Evolutionary conservation across 495 filamentous ascomycete species (phyloP), one percentile per base, ranked within the genome.

Genomic region (Cercophora samala): DNA sequence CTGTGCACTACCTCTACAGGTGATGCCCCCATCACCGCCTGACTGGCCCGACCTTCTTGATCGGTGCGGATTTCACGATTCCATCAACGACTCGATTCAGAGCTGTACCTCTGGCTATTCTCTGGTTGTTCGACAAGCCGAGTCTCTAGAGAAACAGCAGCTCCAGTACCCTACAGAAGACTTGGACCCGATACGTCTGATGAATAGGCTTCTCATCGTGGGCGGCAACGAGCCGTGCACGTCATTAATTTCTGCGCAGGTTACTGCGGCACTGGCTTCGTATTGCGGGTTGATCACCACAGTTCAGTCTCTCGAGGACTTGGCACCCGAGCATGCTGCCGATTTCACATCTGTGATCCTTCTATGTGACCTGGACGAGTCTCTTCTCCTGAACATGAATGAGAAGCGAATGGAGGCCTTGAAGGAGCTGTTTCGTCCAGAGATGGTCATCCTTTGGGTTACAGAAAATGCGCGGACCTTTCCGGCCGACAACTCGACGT

Each of bases 391-490:
- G 21, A 75, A 37, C 22, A 77, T 82, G 76, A 81, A 78, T 0
- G 62, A 69, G 15, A 23, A 67, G 9, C 64, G 65, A 0, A 70
- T 82, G 60, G 72, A 74, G 15, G 65, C 66, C 0, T 59, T 83
- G 4, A 72, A 73, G 22, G 70, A 62, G 1, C 67, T 83, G 22
- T 63, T 83, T 17, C 72, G 68, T 1, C 79, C 79, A 0, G 60
- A 70, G 15, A 79, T 81, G 76, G 73, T 67, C 1, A 67, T 79
- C 0, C 72, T 83, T 5, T 83, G 81, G 81, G 62, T 78, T 18
- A 81, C 79, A 0, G 55, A 59, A 17, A 70, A 74, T 13, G 69
- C 76, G 0, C 67, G 68, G 5, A 64, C 60, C 24, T 23, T 58
- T 17, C 75, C 77, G 32, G 77, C 81, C 0, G 74, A 79, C 0